Base-by-base conservation (phyloP, 495 filamentous ascomycete species). In the Lindgomyces ingoldianus region DNA sequence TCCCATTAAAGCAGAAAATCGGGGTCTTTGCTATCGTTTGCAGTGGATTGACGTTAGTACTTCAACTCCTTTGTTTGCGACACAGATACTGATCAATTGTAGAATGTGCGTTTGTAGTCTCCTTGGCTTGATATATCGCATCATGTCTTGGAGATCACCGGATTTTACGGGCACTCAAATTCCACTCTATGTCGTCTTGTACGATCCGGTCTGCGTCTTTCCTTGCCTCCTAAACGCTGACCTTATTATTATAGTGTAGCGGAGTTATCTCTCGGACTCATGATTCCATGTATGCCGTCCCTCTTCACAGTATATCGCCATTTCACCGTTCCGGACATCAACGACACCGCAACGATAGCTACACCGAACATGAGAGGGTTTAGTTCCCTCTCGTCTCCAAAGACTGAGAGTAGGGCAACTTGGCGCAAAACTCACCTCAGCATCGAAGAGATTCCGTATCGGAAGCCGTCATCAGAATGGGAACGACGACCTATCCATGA, bases 151-250 rank as follows among this genome's bases (percentile, higher is more conserved):
- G 64, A 22, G 51, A 19, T 55, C 57, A 12, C 27, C 45, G 9
- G 64, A 67, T 44, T 12, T 67, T 46, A 67, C 64, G 14, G 64
- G 64, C 12, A 50, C 14, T 27, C 64, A 67, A 30, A 62, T 67
- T n/a, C 57, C 64, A 8, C 19, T 67, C 30, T 60, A 67, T 27
- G 57, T 47, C 16, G 12, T 30, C 0, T 19, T 67, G 63, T 66
- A 54, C 51, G 62, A 19, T 12, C 22, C 29, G 6, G 4, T 3
- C 18, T 36, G 45, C 3, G 21, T 21, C 22, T 16, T 18, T 10
- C 2, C 3, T 54, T 11, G 14, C 9, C 12, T 19, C 18, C 1
- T 6, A 39, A 14, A 39, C 21, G 24, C 55, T 55, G 21, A 60
- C 44, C 30, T 6, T 50, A 18, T 3, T 4, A 30, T 1, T 25